These are phyloP conservation scores for Phialemonium atrogriseum DNA, from an alignment of 2,329 filamentous ascomycete genomes.

Conservation along the genomic window DNA sequence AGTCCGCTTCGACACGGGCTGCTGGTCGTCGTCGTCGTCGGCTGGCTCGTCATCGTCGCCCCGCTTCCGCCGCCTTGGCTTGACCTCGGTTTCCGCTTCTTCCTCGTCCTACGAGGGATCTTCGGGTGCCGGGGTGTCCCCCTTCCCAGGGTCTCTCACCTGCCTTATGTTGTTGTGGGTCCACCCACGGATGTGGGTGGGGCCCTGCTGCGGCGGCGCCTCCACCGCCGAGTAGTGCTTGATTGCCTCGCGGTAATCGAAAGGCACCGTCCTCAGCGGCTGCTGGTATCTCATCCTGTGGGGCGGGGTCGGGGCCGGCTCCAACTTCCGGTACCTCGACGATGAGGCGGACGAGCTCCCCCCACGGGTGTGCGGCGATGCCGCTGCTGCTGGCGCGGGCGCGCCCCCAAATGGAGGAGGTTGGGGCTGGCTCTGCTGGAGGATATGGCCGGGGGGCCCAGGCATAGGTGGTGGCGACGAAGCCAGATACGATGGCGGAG, in stretches of 20 bases:
- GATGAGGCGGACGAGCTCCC: conserved; percentile 22
- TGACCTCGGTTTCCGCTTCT: neutral
- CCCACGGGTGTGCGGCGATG: conserved; percentile 19
- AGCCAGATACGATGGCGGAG: conserved; percentile 8
- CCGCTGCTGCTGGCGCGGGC: conserved; percentile 15
- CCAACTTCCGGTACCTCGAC: conserved; percentile 47
- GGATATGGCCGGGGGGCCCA: neutral
- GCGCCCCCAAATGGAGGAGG: no score
- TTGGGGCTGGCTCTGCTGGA: no score
- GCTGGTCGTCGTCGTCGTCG: no score
- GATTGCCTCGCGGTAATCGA: conserved; percentile 45
- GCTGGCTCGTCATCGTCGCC: neutral
- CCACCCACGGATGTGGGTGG: conserved; percentile 50
- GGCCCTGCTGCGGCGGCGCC: conserved; percentile 46
- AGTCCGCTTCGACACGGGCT: no score
- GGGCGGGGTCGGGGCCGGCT: conserved; percentile 47
- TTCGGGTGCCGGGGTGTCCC: conserved; percentile 1
- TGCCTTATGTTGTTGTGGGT: conserved; percentile 35
- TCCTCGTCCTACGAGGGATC: conserved; percentile 4
- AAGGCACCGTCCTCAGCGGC: conserved; percentile 51
- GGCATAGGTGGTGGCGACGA: neutral
- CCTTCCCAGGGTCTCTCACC: conserved; percentile 12
- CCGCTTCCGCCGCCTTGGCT: neutral
- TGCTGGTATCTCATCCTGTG: conserved; percentile 39
- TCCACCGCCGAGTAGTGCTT: conserved; percentile 49